Conservation (phyloP, 192 early-diverging fungal genomes). For the Spizellomyces sp. region DNA sequence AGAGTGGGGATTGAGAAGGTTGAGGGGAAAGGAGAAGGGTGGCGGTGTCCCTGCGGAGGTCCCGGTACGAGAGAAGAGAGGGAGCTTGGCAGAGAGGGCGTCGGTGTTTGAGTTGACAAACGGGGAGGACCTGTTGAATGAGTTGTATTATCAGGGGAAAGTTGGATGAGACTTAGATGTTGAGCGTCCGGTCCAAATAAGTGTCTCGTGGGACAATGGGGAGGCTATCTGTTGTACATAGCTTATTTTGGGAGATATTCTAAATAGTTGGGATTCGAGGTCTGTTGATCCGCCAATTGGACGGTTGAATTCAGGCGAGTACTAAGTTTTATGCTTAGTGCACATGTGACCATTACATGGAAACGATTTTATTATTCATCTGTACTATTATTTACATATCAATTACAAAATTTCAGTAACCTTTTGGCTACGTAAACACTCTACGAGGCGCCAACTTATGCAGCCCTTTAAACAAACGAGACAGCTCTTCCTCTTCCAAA, state of each 20-base stretch:
- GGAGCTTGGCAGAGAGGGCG: not conserved
- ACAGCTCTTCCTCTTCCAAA: constrained; percentile 29
- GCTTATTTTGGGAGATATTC: too few species aligned
- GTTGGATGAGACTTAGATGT: not conserved
- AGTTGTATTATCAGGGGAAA: constrained; percentile 3
- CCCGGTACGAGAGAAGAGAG: not conserved
- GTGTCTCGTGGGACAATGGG: too few species aligned
- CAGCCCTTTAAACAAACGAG: constrained; percentile 21
- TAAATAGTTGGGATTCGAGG: too few species aligned
- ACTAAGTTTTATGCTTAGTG: too few species aligned
- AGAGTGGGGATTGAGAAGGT: not conserved
- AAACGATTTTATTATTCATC: too few species aligned
- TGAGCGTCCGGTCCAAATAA: too few species aligned
- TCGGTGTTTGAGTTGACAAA: constrained; percentile 1
- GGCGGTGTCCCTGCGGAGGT: not conserved
- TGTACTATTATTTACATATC: too few species aligned
- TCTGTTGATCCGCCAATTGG: too few species aligned
- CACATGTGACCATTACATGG: too few species aligned
- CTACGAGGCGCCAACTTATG: constrained; percentile 25
- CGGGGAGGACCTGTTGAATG: not conserved
- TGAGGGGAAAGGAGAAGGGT: not conserved
- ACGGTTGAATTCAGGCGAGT: too few species aligned
- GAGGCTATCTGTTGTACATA: too few species aligned
- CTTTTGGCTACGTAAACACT: constrained; percentile 33
- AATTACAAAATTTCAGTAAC: too few species aligned